These are phyloP conservation scores for Iris pallida DNA, from an alignment of 116 monocot species.

Conservation along the genomic window DNA sequence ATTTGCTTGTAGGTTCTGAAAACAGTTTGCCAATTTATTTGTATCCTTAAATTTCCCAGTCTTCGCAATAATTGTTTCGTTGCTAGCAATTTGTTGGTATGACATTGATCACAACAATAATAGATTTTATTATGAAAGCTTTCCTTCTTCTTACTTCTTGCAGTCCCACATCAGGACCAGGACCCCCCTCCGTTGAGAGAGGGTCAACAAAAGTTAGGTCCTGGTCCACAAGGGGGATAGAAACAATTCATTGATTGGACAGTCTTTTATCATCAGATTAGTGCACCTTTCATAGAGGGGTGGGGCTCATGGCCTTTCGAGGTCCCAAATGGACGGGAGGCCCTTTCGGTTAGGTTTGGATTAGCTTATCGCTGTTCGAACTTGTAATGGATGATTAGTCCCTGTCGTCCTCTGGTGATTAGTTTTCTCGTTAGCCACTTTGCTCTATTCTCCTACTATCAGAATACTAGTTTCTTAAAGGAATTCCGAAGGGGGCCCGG, in stretches of 20 bases:
- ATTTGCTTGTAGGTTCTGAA: slow-evolving; percentile 11
- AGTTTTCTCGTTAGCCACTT: background rate
- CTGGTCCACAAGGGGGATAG: slow-evolving; percentile 4
- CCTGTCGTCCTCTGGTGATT: background rate
- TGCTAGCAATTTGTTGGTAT: background rate
- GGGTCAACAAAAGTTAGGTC: slow-evolving; percentile 11
- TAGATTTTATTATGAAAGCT: background rate
- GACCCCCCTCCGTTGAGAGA: background rate
- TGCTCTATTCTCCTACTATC: background rate
- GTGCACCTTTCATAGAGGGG: slow-evolving; percentile 1
- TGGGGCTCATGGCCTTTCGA: background rate
- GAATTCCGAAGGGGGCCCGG: background rate
- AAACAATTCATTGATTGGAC: slow-evolving; percentile 5
- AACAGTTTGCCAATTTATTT: slow-evolving; percentile 6
- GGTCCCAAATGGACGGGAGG: background rate
- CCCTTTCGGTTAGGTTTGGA: background rate
- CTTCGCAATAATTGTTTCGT: slow-evolving; percentile 2
- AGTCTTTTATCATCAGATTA: slow-evolving; percentile 13
- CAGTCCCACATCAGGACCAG: background rate
- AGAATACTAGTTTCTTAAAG: too few species aligned
- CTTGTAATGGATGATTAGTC: too few species aligned
- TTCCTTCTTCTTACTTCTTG: background rate
- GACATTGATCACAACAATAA: background rate
- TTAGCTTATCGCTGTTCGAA: too few species aligned
- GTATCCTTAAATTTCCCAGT: background rate